phyloP scores from a whole-genome alignment of 2,329 filamentous ascomycete genomes.

The Emmonsia crescens region DNA sequence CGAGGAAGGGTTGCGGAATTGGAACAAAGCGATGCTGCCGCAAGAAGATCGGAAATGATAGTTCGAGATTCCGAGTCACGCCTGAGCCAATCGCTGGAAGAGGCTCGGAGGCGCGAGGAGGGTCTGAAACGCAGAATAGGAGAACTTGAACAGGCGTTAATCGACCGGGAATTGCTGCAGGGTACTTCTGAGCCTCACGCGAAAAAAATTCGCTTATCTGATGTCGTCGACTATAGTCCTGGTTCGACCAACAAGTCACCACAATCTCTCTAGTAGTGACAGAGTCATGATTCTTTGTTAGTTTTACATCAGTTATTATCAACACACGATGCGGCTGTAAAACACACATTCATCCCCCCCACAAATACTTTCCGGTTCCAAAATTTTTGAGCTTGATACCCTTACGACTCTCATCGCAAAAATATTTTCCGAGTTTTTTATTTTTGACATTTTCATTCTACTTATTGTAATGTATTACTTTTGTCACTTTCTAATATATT shows the following conservation, averaged over 20 bases:
- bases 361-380: background rate
- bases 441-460: background rate
- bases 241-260: conserved; percentile 11
- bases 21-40: conserved; percentile 62
- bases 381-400: conserved; percentile 6
- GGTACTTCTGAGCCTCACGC: conserved; percentile 37
- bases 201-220: conserved; percentile 48
- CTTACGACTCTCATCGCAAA: conserved; percentile 5
- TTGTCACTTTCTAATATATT: background rate
- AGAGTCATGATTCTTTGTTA: background rate
- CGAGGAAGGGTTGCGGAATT: conserved; percentile 63
- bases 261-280: background rate
- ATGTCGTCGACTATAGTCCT: conserved; percentile 39
- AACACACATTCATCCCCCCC: background rate
- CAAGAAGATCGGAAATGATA: conserved; percentile 49
- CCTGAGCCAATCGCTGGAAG: conserved; percentile 57
- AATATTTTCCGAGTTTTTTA: background rate
- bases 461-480: conserved; percentile 3
- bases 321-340: background rate
- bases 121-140: conserved; percentile 73
- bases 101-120: conserved; percentile 67
- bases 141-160: conserved; percentile 54
- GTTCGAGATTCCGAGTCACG: conserved; percentile 44
- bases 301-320: background rate
- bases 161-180: conserved; percentile 18